Percentiles rank a stretch among this genome's conserved stretches.
Evolutionary conservation across 1,284 basidiomycete species (phyloP).

Genomic region (Apiotrichum siamense): DNA sequence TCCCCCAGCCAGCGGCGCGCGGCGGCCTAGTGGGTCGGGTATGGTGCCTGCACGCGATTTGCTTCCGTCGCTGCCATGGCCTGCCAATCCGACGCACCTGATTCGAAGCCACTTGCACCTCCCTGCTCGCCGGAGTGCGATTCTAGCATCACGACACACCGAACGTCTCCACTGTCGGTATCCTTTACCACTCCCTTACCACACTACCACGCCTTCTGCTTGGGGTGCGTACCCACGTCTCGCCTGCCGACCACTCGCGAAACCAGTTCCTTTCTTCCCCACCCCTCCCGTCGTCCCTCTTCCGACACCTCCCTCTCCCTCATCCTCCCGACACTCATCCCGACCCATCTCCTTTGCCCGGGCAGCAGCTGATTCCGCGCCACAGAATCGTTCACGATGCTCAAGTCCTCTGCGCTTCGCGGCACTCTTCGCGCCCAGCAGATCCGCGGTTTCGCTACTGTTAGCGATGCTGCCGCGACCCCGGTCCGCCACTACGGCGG

Average conservation of each 20-base stretch:
- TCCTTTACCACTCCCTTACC: background rate
- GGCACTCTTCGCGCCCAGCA: background rate
- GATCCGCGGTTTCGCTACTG: constrained; percentile 58
- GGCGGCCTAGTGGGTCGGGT: too few relatives aligned
- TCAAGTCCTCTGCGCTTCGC: constrained; percentile 6
- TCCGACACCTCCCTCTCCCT: too few relatives aligned
- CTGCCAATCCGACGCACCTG: background rate
- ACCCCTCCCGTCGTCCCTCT: too few relatives aligned
- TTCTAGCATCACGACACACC: background rate
- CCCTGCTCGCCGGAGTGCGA: background rate
- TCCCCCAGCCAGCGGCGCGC: too few relatives aligned
- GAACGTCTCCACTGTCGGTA: background rate
- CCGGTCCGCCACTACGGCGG: constrained; percentile 83
- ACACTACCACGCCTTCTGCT: background rate
- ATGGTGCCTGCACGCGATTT: too few relatives aligned
- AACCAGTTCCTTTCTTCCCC: too few relatives aligned
- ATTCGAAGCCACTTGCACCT: background rate
- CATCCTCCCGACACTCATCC: too few relatives aligned
- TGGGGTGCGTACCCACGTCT: background rate
- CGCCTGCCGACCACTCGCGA: too few relatives aligned
- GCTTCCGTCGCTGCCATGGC: background rate
- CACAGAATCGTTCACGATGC: constrained; percentile 1
- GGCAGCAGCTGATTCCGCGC: too few relatives aligned
- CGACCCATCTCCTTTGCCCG: too few relatives aligned
- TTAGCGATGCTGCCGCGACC: constrained; percentile 52